These are phyloP conservation scores for Xylaria venustula DNA, from an alignment of 495 filamentous ascomycete species.

Conservation along the genomic window DNA sequence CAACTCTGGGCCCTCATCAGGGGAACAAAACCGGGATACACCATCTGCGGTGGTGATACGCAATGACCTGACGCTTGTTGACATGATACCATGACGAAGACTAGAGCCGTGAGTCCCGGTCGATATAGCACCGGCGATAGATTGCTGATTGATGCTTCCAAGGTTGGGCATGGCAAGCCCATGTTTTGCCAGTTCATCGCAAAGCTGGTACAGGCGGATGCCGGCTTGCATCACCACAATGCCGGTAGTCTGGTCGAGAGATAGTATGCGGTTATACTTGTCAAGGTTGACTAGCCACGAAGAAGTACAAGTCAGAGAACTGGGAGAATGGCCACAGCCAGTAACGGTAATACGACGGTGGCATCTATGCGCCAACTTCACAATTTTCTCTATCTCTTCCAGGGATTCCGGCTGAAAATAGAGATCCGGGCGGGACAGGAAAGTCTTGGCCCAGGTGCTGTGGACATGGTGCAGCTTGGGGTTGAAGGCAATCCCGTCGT, in stretches of 20 bases:
- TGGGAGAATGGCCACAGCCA: conserved; percentile 88
- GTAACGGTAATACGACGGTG: conserved; percentile 76
- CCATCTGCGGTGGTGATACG: conserved; percentile 84
- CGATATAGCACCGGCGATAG: conserved; percentile 86
- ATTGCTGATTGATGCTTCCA: conserved; percentile 93
- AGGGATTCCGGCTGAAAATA: conserved; percentile 79
- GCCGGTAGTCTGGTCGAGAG: conserved; percentile 61
- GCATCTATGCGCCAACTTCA: conserved; percentile 77
- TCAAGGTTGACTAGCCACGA: conserved; percentile 95
- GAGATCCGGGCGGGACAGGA: conserved; percentile 81
- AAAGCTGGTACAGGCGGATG: conserved; percentile 73
- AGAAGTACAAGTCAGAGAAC: conserved; percentile 88
- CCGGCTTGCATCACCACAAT: conserved; percentile 79
- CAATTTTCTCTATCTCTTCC: conserved; percentile 76
- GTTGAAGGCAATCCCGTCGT: conserved; percentile 67
- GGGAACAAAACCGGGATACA: conserved; percentile 68
- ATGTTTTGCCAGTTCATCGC: conserved; percentile 63
- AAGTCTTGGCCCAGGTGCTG: conserved; percentile 96
- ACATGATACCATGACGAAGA: conserved; percentile 77
- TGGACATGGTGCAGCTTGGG: conserved; percentile 69
- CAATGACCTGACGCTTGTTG: conserved; percentile 67
- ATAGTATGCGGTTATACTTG: conserved; percentile 68
- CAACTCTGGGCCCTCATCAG: conserved; percentile 66
- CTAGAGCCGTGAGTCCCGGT: conserved; percentile 94
- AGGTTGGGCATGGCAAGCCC: conserved; percentile 84